Evolutionary conservation across 352 stramenopile genomes (phyloP).

Genomic region (Peronospora belbahrii): DNA sequence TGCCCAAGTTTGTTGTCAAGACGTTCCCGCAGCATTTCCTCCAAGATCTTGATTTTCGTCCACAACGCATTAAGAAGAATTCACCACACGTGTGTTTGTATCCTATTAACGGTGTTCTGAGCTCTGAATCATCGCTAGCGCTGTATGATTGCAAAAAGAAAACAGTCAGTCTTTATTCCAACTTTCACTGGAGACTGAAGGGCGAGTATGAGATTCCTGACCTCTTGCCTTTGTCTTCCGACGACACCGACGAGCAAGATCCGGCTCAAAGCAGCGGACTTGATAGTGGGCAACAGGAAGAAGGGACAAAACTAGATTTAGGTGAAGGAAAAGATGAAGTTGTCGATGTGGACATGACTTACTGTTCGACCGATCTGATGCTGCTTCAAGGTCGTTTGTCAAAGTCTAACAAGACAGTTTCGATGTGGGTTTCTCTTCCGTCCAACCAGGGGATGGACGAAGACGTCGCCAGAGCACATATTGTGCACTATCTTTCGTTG

Average conservation of each 20-base stretch:
- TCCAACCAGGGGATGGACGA: conserved; percentile 54
- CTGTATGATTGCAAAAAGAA: conserved; percentile 48
- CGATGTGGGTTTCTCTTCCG: conserved; percentile 75
- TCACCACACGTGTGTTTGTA: conserved; percentile 49
- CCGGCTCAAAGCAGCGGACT: conserved; percentile 1
- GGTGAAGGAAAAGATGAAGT: conserved; percentile 21
- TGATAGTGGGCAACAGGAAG: conserved; percentile 4
- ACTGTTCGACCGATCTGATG: conserved; percentile 79
- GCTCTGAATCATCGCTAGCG: conserved; percentile 63
- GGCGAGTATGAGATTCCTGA: conserved; percentile 58
- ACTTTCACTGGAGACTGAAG: conserved; percentile 74
- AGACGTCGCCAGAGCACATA: conserved; percentile 45
- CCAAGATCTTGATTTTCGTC: conserved; percentile 78
- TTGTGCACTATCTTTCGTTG: conserved; percentile 74
- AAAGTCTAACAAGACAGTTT: conserved; percentile 33
- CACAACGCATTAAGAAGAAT: conserved; percentile 80
- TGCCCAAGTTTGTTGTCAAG: conserved; percentile 53
- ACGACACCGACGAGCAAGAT: conserved; percentile 1
- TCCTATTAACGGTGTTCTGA: conserved; percentile 67
- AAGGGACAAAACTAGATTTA: conserved; percentile 2
- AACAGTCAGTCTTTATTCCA: conserved; percentile 61
- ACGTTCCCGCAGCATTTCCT: conserved; percentile 83
- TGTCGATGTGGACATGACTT: conserved; percentile 54
- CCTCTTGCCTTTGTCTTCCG: conserved; percentile 23
- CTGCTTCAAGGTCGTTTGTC: conserved; percentile 55